Evolutionary conservation across 345 rosid species (phyloP).

Genomic region (Microthlaspi erraticum): DNA sequence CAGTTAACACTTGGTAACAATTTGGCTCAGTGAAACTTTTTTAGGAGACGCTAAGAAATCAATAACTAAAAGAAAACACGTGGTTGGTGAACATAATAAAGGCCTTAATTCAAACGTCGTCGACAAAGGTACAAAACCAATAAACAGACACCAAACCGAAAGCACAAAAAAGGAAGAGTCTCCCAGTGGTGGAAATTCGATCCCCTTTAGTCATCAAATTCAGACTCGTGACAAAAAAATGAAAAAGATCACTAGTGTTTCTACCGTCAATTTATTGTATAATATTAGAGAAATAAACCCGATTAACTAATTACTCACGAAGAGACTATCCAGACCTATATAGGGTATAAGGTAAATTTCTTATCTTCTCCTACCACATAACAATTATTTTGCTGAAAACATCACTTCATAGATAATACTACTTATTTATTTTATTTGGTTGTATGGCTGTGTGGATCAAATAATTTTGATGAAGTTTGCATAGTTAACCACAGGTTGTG

Average conservation of each 20-base stretch:
- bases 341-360: too few species aligned
- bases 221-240: background rate
- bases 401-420: too few species aligned
- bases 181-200: slow-evolving; percentile 3
- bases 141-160: slow-evolving; percentile 14
- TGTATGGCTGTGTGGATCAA: too few species aligned
- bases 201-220: background rate
- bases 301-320: background rate
- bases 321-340: background rate
- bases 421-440: too few species aligned
- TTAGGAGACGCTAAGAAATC: background rate
- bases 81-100: slow-evolving; percentile 35
- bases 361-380: too few species aligned
- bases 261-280: too few species aligned
- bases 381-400: too few species aligned
- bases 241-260: too few species aligned
- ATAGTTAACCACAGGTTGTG: slow-evolving; percentile 5
- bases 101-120: slow-evolving; percentile 22
- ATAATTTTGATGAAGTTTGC: background rate
- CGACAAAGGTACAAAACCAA: slow-evolving; percentile 29
- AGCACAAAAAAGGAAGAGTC: slow-evolving; percentile 9
- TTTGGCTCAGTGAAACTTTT: background rate
- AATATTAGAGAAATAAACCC: background rate
- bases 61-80: slow-evolving; percentile 11
- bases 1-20: too few species aligned